phyloP scores from a whole-genome alignment of 495 filamentous ascomycete species.

The Aspergillus nanangensis region DNA sequence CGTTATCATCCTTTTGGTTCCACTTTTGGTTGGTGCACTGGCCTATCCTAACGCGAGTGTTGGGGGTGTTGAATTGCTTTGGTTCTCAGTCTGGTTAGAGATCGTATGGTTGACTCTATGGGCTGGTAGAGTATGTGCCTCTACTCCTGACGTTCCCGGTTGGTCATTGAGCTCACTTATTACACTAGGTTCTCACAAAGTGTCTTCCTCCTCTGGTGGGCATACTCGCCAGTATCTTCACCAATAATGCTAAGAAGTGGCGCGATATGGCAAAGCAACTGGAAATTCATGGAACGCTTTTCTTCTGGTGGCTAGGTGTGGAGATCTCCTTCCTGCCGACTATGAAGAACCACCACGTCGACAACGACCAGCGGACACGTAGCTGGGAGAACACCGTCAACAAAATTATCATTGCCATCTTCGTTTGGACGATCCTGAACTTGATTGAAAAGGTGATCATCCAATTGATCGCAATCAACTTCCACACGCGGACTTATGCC shows the following conservation, averaged over 20 bases:
- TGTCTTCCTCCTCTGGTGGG: slow-evolving; percentile 64
- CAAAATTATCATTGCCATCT: slow-evolving; percentile 80
- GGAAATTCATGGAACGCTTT: slow-evolving; percentile 80
- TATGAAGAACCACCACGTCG: slow-evolving; percentile 69
- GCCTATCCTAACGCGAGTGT: slow-evolving; percentile 60
- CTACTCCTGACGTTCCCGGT: background rate
- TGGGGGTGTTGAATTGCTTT: slow-evolving; percentile 73
- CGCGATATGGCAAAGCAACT: slow-evolving; percentile 81
- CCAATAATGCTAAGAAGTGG: slow-evolving; percentile 92
- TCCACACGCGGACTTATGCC: slow-evolving; percentile 87
- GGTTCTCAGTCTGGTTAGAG: slow-evolving; percentile 95
- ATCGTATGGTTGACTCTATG: slow-evolving; percentile 91
- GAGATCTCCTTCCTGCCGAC: slow-evolving; percentile 58
- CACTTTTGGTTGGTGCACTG: slow-evolving; percentile 72
- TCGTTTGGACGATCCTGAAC: slow-evolving; percentile 77
- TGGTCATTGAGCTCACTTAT: background rate
- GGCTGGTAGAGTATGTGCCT: slow-evolving; percentile 59
- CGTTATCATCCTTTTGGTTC: slow-evolving; percentile 69
- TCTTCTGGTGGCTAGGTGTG: slow-evolving; percentile 89
- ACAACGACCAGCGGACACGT: slow-evolving; percentile 46
- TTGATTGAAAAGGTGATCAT: slow-evolving; percentile 91
- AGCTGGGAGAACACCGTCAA: slow-evolving; percentile 76
- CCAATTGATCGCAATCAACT: slow-evolving; percentile 89
- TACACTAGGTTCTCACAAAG: slow-evolving; percentile 62
- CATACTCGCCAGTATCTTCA: slow-evolving; percentile 68